Evolutionary conservation across 2,329 filamentous ascomycete species (phyloP).

Genomic region (Ceratocystis colombiana): DNA sequence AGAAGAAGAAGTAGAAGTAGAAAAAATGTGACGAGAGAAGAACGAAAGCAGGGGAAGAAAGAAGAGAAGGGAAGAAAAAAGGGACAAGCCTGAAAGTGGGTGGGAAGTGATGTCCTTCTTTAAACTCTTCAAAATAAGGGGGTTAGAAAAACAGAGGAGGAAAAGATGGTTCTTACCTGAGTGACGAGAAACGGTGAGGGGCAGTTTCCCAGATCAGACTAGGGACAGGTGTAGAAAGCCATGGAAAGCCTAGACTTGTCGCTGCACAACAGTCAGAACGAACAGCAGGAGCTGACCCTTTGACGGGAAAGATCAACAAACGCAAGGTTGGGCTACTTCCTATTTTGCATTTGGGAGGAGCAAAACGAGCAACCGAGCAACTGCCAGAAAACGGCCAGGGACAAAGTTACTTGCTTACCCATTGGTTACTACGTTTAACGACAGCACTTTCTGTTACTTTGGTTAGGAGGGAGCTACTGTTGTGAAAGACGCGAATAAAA

Average conservation of each 20-base stretch:
- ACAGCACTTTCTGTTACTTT: not conserved
- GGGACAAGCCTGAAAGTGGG: not conserved
- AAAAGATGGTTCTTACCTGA: conserved; percentile 6
- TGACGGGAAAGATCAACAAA: conserved; percentile 15
- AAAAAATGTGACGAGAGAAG: conserved; percentile 1
- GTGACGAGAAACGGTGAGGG: not conserved
- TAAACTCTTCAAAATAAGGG: conserved; percentile 12
- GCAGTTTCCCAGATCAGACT: not conserved
- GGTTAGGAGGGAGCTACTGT: not conserved
- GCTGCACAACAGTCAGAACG: not conserved
- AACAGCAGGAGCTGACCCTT: conserved; percentile 1
- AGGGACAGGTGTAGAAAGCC: not conserved
- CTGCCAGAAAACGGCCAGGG: conserved; percentile 9
- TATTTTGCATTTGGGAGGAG: not conserved
- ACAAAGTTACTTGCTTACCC: not conserved
- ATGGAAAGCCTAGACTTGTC: not conserved
- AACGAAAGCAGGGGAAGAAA: not conserved
- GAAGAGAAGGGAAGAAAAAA: not conserved
- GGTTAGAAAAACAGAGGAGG: not conserved
- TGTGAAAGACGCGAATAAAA: not conserved
- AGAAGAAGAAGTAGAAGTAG: not conserved
- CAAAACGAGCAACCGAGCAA: not conserved
- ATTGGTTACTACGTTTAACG: not conserved
- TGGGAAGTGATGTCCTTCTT: not conserved
- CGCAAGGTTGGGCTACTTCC: not conserved